phyloP scores from a whole-genome alignment of 176 grass and related monocot genomes.

The Bromus sterilis region DNA sequence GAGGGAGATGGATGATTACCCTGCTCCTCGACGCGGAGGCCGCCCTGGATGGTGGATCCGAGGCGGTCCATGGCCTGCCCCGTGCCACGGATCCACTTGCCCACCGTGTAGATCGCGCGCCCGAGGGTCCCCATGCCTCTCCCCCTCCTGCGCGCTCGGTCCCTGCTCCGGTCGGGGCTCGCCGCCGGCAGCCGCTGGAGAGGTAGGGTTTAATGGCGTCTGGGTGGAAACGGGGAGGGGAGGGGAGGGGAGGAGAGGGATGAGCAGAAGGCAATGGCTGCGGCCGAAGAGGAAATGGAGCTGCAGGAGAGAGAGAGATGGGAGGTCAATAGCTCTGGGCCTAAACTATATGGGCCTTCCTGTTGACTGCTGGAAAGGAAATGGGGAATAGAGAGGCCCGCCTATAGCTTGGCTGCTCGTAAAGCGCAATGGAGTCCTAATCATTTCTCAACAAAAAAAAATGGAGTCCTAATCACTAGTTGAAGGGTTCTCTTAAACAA shows the following conservation, averaged over 20 bases:
- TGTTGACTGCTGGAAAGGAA: too few relatives aligned
- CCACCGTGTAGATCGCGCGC: slow-evolving; percentile 83
- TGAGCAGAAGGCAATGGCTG: slow-evolving; percentile 11
- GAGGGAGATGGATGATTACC: slow-evolving; percentile 13
- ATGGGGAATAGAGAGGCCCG: neutral
- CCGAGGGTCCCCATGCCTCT: slow-evolving; percentile 66
- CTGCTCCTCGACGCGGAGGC: slow-evolving; percentile 69
- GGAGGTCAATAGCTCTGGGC: neutral
- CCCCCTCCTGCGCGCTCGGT: neutral
- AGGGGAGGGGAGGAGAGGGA: neutral
- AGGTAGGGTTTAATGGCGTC: slow-evolving; percentile 15
- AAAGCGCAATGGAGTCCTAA: too few relatives aligned
- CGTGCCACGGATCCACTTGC: slow-evolving; percentile 96
- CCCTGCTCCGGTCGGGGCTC: neutral
- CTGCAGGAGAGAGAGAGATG: neutral
- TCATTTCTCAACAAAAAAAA: too few relatives aligned
- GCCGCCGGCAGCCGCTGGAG: slow-evolving; percentile 18
- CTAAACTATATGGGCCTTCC: neutral
- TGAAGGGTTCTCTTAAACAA: too few relatives aligned
- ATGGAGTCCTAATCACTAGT: too few relatives aligned
- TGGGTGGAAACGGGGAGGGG: neutral
- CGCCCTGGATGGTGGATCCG: slow-evolving; percentile 77
- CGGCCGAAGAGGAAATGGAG: neutral
- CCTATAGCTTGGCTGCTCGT: neutral
- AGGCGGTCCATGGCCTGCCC: slow-evolving; percentile 90